Conservation (phyloP, 2,329 filamentous ascomycete species). For the Aspergillus pseudoglaucus region DNA sequence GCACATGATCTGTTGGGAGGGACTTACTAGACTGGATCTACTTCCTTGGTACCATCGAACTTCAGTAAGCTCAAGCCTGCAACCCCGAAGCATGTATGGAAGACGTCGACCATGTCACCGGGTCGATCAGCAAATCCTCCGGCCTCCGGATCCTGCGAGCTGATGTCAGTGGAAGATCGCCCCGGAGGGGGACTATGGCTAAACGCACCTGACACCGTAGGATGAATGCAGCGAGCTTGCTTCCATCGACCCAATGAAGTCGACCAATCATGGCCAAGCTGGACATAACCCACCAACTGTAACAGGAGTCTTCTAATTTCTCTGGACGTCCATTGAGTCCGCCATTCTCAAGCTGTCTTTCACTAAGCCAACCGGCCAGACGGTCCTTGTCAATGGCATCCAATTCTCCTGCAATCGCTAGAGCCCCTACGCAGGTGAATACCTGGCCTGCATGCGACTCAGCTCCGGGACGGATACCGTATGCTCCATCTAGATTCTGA, state of each 20-base stretch:
- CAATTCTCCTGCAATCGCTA: slow-evolving; percentile 74
- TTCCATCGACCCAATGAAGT: slow-evolving; percentile 86
- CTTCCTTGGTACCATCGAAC: slow-evolving; percentile 66
- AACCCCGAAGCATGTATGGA: slow-evolving; percentile 85
- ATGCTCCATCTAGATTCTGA: slow-evolving; percentile 90
- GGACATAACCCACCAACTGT: slow-evolving; percentile 97
- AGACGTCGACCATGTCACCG: slow-evolving; percentile 93
- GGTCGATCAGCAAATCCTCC: slow-evolving; percentile 88
- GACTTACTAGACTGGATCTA: slow-evolving; percentile 79
- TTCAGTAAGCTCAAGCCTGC: slow-evolving; percentile 80
- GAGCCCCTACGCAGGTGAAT: slow-evolving; percentile 83
- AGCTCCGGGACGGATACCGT: slow-evolving; percentile 79
- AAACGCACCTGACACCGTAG: slow-evolving; percentile 65
- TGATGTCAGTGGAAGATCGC: slow-evolving; percentile 8
- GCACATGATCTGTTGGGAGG: background rate
- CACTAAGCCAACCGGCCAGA: slow-evolving; percentile 83
- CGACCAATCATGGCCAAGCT: slow-evolving; percentile 83
- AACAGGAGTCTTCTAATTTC: slow-evolving; percentile 94
- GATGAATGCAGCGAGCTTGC: slow-evolving; percentile 74
- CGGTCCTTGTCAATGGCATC: slow-evolving; percentile 78
- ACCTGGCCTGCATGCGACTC: slow-evolving; percentile 95
- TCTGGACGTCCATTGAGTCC: slow-evolving; percentile 92
- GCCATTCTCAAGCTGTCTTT: slow-evolving; percentile 79
- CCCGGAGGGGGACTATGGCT: background rate
- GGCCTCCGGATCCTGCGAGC: slow-evolving; percentile 59